Evolutionary conservation across 345 rosid genomes (phyloP).

Genomic region (Salix brachista): DNA sequence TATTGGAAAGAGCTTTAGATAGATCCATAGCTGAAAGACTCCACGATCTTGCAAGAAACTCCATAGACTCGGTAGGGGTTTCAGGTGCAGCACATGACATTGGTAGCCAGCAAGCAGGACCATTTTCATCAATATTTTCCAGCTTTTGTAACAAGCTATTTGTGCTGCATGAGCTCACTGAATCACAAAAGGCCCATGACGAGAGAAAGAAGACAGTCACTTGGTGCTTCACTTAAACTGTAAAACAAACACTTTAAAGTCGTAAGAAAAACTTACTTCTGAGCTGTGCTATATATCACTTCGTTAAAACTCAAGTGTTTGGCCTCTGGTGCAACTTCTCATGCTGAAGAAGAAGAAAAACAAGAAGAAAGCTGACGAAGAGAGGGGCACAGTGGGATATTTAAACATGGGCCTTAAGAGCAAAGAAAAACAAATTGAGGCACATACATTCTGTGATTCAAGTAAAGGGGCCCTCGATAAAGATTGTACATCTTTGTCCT

Average conservation of each 20-base stretch:
- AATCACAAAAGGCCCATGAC: constrained; percentile 8
- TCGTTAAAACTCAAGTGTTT: not conserved
- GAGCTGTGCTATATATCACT: constrained; percentile 5
- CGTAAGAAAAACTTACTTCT: constrained; percentile 16
- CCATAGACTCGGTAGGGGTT: constrained; percentile 91
- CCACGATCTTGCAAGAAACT: constrained; percentile 96
- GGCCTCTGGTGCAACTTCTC: constrained; percentile 27
- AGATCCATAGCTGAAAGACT: constrained; percentile 85
- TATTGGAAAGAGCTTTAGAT: constrained; percentile 61
- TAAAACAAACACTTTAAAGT: not conserved
- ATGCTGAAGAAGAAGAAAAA: constrained; percentile 9
- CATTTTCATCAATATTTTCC: constrained; percentile 78
- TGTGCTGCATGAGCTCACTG: constrained; percentile 44
- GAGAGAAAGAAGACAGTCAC: not conserved
- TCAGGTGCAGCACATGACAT: constrained; percentile 53
- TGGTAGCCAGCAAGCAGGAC: constrained; percentile 38
- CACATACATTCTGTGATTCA: constrained; percentile 2
- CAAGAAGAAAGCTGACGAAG: constrained; percentile 14
- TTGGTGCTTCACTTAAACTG: not conserved
- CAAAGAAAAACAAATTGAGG: not conserved
- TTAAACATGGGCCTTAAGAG: constrained; percentile 16
- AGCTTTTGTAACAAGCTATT: constrained; percentile 41
- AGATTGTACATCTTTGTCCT: constrained; percentile 26
- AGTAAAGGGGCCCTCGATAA: constrained; percentile 12
- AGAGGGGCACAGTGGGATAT: constrained; percentile 26